Evolutionary conservation across 1,284 basidiomycete genomes (phyloP).

Genomic region (Trichosporon faecale): DNA sequence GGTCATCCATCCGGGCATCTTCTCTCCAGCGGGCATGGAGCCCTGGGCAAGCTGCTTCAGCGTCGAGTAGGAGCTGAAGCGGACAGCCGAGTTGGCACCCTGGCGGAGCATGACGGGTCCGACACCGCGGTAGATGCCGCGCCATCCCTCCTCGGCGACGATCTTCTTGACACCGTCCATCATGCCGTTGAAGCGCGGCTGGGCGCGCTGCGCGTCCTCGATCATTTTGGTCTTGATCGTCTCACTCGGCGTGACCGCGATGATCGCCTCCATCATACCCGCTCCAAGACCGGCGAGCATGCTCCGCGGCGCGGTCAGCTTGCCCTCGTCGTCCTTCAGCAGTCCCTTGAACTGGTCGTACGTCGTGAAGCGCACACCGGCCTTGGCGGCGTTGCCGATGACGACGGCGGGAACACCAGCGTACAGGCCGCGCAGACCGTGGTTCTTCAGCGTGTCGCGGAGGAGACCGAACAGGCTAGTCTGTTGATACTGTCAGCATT

Average conservation of each 20-base stretch:
- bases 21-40: constrained; percentile 74
- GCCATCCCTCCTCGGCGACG: constrained; percentile 73
- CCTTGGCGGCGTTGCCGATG: constrained; percentile 85
- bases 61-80: constrained; percentile 94
- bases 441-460: constrained; percentile 64
- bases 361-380: constrained; percentile 88
- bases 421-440: constrained; percentile 75
- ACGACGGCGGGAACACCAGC: constrained; percentile 82
- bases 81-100: constrained; percentile 92
- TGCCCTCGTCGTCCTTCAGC: constrained; percentile 83
- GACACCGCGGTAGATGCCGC: constrained; percentile 82
- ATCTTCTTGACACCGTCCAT: constrained; percentile 81
- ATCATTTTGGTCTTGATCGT: constrained; percentile 99
- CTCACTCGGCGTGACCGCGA: constrained; percentile 95
- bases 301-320: constrained; percentile 78
- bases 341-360: constrained; percentile 90
- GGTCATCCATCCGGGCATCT: constrained; percentile 80
- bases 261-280: constrained; percentile 87
- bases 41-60: constrained; percentile 90
- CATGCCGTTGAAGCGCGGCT: constrained; percentile 83
- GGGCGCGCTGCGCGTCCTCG: constrained; percentile 80
- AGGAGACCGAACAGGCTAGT: constrained; percentile 68
- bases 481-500: constrained; percentile 54
- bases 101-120: constrained; percentile 97
- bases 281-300: constrained; percentile 88